Percentiles rank a stretch among this genome's conserved stretches.
Evolutionary conservation across 75 land plant genomes (phyloP).

Genomic region (Cupressus sempervirens): DNA sequence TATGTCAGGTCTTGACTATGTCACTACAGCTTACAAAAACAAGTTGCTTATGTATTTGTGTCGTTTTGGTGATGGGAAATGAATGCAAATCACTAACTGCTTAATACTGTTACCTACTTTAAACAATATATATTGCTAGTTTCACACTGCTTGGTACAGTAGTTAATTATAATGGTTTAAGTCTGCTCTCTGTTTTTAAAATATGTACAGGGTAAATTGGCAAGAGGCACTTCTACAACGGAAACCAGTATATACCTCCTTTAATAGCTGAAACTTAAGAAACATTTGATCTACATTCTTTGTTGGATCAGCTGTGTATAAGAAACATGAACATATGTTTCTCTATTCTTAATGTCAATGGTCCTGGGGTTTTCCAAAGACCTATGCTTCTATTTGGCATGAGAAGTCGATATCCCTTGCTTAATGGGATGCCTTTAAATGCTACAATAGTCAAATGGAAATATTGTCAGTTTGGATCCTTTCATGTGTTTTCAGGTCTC

Average conservation of each 20-base stretch:
- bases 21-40: neutral
- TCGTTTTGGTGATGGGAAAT: neutral
- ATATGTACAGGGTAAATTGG: neutral
- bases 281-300: neutral
- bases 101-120: neutral
- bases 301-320: neutral
- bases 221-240: neutral
- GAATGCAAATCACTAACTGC: neutral
- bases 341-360: constrained; percentile 3
- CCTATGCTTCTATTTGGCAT: neutral
- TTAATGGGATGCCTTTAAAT: neutral
- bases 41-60: neutral
- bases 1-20: no score
- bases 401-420: neutral
- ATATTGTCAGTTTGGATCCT: neutral
- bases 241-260: neutral
- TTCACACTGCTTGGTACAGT: neutral
- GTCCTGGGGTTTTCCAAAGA: neutral
- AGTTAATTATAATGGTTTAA: neutral
- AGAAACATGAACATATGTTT: constrained; percentile 2
- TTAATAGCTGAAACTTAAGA: neutral
- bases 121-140: neutral
- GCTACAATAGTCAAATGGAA: neutral
- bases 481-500: constrained; percentile 2
- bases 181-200: neutral